phyloP scores from a whole-genome alignment of 306 rosid genomes.

The Lagenaria siceraria region DNA sequence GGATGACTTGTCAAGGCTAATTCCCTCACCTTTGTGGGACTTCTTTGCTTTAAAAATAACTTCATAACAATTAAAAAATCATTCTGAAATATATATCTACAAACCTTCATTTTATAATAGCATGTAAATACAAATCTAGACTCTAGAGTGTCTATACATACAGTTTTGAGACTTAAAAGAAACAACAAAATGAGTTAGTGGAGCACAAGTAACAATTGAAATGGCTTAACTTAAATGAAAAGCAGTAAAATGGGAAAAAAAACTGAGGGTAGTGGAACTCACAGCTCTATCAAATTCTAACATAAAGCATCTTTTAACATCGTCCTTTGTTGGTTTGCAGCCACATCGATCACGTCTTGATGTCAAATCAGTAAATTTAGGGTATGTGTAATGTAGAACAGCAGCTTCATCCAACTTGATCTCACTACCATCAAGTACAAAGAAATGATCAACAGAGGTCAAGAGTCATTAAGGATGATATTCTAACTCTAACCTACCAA shows the following conservation, averaged over 20 bases:
- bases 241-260: background rate
- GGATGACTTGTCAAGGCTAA: background rate
- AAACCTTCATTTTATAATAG: background rate
- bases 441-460: background rate
- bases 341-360: constrained; percentile 96
- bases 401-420: constrained; percentile 96
- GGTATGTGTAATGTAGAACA: constrained; percentile 86
- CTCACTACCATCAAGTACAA: constrained; percentile 35
- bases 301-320: constrained; percentile 98
- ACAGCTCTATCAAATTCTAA: constrained; percentile 96
- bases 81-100: background rate
- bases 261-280: constrained; percentile 21
- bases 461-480: background rate
- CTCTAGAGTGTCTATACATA: background rate
- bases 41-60: background rate
- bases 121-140: constrained; percentile 3
- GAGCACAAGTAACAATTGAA: background rate
- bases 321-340: constrained; percentile 95
- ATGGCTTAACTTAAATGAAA: background rate
- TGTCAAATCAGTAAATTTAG: constrained; percentile 85
- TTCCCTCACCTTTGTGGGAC: background rate
- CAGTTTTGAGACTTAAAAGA: background rate
- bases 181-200: background rate
- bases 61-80: background rate
- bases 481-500: background rate